These are phyloP conservation scores for Fremontodendron californicum DNA, from an alignment of 345 rosid species.

Conservation along the genomic window DNA sequence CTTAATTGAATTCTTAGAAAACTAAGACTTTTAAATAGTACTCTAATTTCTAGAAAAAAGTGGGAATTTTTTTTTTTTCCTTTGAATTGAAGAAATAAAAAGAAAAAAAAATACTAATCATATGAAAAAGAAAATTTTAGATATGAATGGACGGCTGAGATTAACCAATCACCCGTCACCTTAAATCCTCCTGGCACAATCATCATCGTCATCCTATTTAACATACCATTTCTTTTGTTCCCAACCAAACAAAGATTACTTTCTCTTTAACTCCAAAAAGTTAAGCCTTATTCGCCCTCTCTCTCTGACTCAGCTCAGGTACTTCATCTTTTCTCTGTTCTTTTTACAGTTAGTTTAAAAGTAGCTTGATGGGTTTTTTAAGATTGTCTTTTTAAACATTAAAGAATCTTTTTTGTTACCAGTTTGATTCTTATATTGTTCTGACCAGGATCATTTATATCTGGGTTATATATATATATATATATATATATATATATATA, in stretches of 20 bases:
- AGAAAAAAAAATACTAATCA: not conserved
- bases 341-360: not conserved
- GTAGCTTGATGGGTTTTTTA: constrained; percentile 3
- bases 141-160: not conserved
- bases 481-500: too few relatives aligned
- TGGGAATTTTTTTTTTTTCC: not conserved
- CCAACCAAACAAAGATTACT: not conserved
- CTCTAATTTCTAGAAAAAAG: too few relatives aligned
- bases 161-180: not conserved
- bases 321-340: not conserved
- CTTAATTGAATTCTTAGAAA: too few relatives aligned
- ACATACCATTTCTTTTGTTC: not conserved
- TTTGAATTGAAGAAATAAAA: not conserved
- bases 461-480: too few relatives aligned
- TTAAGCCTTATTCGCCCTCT: not conserved
- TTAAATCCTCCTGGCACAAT: not conserved
- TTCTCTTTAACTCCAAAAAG: not conserved
- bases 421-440: not conserved
- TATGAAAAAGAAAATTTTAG: not conserved
- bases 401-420: not conserved
- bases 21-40: too few relatives aligned
- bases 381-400: not conserved
- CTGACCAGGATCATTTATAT: not conserved
- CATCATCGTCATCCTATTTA: not conserved
- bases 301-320: not conserved